These are phyloP conservation scores for Begonia peltatifolia DNA, from an alignment of 306 rosid genomes.

Conservation along the genomic window DNA sequence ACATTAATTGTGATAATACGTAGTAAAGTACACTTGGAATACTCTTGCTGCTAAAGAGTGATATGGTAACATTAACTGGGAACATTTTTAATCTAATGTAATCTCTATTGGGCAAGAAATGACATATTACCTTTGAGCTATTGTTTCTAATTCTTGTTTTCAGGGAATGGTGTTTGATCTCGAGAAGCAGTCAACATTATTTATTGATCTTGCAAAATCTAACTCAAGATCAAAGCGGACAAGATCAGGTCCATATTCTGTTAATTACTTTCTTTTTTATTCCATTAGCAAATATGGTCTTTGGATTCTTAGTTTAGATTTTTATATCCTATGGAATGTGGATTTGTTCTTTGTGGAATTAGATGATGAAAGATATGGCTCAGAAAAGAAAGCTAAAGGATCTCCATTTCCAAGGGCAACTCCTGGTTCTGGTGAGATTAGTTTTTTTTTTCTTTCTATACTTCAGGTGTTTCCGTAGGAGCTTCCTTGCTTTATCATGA, in stretches of 20 bases:
- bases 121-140: background rate
- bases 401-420: slow-evolving; percentile 37
- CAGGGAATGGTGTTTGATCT: slow-evolving; percentile 98
- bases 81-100: no score
- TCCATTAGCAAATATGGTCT: background rate
- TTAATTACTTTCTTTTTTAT: slow-evolving; percentile 1
- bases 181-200: slow-evolving; percentile 72
- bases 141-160: slow-evolving; percentile 18
- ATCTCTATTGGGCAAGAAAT: no score
- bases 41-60: background rate
- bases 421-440: slow-evolving; percentile 60
- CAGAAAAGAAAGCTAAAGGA: slow-evolving; percentile 75
- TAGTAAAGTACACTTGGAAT: background rate
- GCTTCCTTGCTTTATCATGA: slow-evolving; percentile 1
- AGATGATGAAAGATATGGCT: slow-evolving; percentile 65
- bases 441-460: slow-evolving; percentile 8
- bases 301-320: no score
- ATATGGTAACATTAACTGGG: background rate
- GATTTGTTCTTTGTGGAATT: slow-evolving; percentile 13
- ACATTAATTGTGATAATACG: no score
- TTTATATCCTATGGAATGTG: background rate
- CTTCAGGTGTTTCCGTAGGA: slow-evolving; percentile 4
- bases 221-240: slow-evolving; percentile 83
- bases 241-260: slow-evolving; percentile 32
- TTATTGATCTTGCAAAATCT: slow-evolving; percentile 84